Evolutionary conservation across 345 rosid species (phyloP).

Genomic region (Gossypium australe): DNA sequence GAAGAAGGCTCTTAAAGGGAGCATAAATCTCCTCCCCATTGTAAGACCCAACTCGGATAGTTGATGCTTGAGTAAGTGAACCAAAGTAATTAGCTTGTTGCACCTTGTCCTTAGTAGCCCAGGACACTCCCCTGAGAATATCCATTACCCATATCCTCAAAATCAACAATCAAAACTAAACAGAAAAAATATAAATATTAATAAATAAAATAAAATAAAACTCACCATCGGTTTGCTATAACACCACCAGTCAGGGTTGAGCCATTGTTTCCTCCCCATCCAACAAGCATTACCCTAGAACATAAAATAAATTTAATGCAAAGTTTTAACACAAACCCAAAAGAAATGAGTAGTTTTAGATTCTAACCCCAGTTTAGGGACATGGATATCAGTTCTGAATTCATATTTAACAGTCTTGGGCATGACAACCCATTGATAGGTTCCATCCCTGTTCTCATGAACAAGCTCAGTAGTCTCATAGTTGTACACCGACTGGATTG

Average conservation of each 20-base stretch:
- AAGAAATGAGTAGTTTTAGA: background rate
- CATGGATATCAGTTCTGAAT: slow-evolving; percentile 69
- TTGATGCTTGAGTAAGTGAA: slow-evolving; percentile 88
- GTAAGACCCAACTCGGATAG: slow-evolving; percentile 88
- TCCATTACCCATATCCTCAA: slow-evolving; percentile 6
- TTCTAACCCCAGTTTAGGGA: slow-evolving; percentile 84
- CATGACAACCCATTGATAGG: slow-evolving; percentile 79
- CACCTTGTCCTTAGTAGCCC: slow-evolving; percentile 98
- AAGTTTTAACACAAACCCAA: background rate
- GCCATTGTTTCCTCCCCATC: slow-evolving; percentile 99
- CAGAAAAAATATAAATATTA: background rate
- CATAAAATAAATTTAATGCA: background rate
- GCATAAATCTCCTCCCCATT: slow-evolving; percentile 97
- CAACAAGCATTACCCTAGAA: slow-evolving; percentile 87
- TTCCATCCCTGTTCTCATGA: slow-evolving; percentile 73
- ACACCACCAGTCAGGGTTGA: slow-evolving; percentile 87
- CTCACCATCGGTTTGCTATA: slow-evolving; percentile 90
- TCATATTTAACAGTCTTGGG: slow-evolving; percentile 87
- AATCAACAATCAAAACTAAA: background rate
- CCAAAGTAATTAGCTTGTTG: slow-evolving; percentile 98
- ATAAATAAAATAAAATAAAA: background rate
- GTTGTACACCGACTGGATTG: slow-evolving; percentile 79
- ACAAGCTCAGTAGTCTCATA: slow-evolving; percentile 95
- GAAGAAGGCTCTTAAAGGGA: slow-evolving; percentile 95
- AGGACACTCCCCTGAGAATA: slow-evolving; percentile 77